Evolutionary conservation across 257 asterid genomes (phyloP), one percentile per base, ranked within the genome.

Genomic region (Fraxinus pennsylvanica): DNA sequence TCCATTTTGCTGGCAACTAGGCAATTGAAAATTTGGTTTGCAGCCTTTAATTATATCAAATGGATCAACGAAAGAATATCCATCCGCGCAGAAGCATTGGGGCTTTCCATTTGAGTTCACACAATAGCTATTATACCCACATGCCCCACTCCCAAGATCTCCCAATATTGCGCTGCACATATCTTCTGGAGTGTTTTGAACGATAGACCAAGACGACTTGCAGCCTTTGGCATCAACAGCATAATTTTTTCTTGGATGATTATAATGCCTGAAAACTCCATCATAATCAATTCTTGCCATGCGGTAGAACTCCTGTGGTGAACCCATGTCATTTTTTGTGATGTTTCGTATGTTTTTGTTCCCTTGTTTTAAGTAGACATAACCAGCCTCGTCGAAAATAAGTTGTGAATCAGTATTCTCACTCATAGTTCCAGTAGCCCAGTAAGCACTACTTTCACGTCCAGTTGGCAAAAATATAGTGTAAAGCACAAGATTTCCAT

Each of bases 91-190:
- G 0, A 22, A 17, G 43, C 93, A 87, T 22, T 19, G 27, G 0
- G 89, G 88, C 81, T 74, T 7, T 32, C 87, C 14, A 29, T 32
- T 15, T 59, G 33, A 59, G 72, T 54, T 82, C 78, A 71, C 85
- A 80, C 81, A 87, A 35, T 68, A 75, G 81, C 86, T 86, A 75
- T 85, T 89, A 61, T 72, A 89, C 6, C 91, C 93, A 84, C 93
- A 89, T 14, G 87, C 87, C 2, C 92, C 91, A 54, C 86, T 80
- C 0, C 90, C 91, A 22, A 61, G 39, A 22, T 3, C 35, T 6
- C 47, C 78, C 4, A 19, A 6, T 1, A 67, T 57, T 10, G 78
- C 72, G 2, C 22, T 14, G 35, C 87, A 79, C 12, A 87, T 76
- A 67, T 87, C 78, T 10, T 79, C 75, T 0, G 84, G 91, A 10